phyloP scores from a whole-genome alignment of 1,139 yeast genomes.

The Geotrichum macrosporum region DNA sequence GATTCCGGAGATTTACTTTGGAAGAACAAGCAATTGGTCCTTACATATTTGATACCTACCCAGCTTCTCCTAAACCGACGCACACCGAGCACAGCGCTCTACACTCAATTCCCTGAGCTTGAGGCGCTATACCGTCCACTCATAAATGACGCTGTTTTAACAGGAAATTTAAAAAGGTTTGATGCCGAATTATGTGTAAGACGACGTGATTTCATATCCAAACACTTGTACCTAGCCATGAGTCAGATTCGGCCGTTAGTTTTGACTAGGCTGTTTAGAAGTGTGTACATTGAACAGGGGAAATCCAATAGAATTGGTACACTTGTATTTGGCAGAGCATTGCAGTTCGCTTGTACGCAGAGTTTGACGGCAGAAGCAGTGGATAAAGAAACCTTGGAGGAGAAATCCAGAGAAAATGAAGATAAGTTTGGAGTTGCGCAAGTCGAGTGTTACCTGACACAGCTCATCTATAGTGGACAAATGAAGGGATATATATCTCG shows the following conservation, averaged over 20 bases:
- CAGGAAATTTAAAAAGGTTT: constrained; percentile 55
- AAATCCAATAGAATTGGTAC: constrained; percentile 47
- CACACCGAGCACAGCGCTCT: constrained; percentile 39
- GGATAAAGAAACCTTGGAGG: constrained; percentile 21
- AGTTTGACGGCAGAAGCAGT: constrained; percentile 22
- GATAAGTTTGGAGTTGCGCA: constrained; percentile 42
- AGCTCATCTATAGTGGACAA: constrained; percentile 55
- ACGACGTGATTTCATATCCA: constrained; percentile 52
- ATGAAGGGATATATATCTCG: constrained; percentile 85
- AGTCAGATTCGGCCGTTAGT: constrained; percentile 52
- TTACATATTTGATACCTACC: constrained; percentile 40
- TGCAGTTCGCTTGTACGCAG: constrained; percentile 37
- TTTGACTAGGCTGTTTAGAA: constrained; percentile 51
- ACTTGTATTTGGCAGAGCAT: constrained; percentile 46
- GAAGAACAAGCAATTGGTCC: constrained; percentile 37
- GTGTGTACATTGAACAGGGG: constrained; percentile 41
- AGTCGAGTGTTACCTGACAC: constrained; percentile 69
- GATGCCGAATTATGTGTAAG: constrained; percentile 45
- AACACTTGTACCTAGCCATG: constrained; percentile 60
- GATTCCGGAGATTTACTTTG: constrained; percentile 22
- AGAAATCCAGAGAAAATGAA: constrained; percentile 15
- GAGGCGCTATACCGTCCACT: constrained; percentile 46
- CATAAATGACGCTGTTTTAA: constrained; percentile 45
- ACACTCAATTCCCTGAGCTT: constrained; percentile 36
- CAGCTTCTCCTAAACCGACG: constrained; percentile 30